Conservation (phyloP, 2,329 filamentous ascomycete species). For the Pseudogymnoascus sp. region DNA sequence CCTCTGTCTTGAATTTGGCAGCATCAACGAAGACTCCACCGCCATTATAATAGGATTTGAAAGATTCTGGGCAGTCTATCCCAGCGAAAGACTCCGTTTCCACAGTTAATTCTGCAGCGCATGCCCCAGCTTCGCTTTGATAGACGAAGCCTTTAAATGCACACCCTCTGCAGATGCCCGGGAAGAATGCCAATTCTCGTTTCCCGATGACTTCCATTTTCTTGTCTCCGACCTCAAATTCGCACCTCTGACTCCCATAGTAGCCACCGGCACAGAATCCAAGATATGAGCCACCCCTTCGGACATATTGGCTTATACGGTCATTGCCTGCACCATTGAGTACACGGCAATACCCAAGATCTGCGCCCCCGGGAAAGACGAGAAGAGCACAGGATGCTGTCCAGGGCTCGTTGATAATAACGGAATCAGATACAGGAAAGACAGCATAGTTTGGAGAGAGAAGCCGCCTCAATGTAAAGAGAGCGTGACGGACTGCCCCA, state of each 20-base stretch:
- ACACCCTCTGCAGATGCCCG: constrained; percentile 74
- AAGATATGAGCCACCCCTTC: constrained; percentile 74
- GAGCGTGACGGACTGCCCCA: constrained; percentile 82
- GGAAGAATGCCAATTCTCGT: constrained; percentile 81
- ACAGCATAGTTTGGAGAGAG: constrained; percentile 90
- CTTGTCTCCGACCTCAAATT: constrained; percentile 82
- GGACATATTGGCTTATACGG: constrained; percentile 75
- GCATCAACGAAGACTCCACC: constrained; percentile 88
- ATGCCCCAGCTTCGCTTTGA: constrained; percentile 74
- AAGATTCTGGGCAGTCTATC: constrained; percentile 46
- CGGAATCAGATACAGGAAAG: constrained; percentile 69
- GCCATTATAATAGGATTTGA: constrained; percentile 84
- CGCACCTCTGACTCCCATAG: constrained; percentile 72
- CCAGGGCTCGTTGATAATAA: constrained; percentile 89
- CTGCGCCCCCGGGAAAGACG: constrained; percentile 89
- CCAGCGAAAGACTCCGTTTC: constrained; percentile 40
- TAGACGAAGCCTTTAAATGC: constrained; percentile 90
- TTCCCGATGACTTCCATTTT: constrained; percentile 77
- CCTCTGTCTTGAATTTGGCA: constrained; percentile 48
- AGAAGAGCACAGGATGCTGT: constrained; percentile 75
- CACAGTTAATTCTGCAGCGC: constrained; percentile 60
- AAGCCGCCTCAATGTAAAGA: constrained; percentile 76
- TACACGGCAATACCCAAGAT: constrained; percentile 79
- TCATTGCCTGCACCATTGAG: constrained; percentile 85
- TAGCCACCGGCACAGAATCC: constrained; percentile 94